Conservation (phyloP, 257 asterid genomes). For the Nicotiana noctiflora region DNA sequence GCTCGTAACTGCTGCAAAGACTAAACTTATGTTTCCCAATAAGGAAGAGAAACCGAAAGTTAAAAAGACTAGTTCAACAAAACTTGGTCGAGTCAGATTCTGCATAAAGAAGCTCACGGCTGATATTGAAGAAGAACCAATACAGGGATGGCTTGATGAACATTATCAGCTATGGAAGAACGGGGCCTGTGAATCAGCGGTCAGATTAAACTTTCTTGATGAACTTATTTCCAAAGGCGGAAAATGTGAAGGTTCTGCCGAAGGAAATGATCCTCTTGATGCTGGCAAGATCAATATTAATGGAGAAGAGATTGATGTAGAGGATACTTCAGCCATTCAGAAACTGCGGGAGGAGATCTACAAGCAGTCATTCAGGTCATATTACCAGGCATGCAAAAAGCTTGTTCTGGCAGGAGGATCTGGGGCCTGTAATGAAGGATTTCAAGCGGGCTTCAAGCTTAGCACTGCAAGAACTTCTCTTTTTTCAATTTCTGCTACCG, state of each 20-base stretch:
- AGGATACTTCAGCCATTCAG: slow-evolving; percentile 57
- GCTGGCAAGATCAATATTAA: slow-evolving; percentile 51
- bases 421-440: slow-evolving; percentile 84
- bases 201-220: slow-evolving; percentile 85
- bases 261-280: slow-evolving; percentile 40
- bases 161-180: slow-evolving; percentile 81
- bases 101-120: slow-evolving; percentile 71
- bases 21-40: slow-evolving; percentile 49
- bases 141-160: slow-evolving; percentile 99
- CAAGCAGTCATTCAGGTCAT: slow-evolving; percentile 73
- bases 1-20: slow-evolving; percentile 79
- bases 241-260: slow-evolving; percentile 41
- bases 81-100: slow-evolving; percentile 67
- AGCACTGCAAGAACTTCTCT: slow-evolving; percentile 71
- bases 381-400: slow-evolving; percentile 77
- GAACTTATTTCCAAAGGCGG: slow-evolving; percentile 52
- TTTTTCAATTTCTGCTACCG: slow-evolving; percentile 74
- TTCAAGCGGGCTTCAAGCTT: slow-evolving; percentile 91
- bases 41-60: slow-evolving; percentile 73
- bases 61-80: slow-evolving; percentile 64
- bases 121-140: slow-evolving; percentile 96
- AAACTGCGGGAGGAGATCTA: slow-evolving; percentile 69
- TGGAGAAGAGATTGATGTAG: slow-evolving; percentile 66
- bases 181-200: slow-evolving; percentile 91
- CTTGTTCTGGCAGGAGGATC: slow-evolving; percentile 75